Evolutionary conservation across 306 rosid genomes (phyloP), one percentile per base, ranked within the genome.

Genomic region (Astragalus membranaceus): DNA sequence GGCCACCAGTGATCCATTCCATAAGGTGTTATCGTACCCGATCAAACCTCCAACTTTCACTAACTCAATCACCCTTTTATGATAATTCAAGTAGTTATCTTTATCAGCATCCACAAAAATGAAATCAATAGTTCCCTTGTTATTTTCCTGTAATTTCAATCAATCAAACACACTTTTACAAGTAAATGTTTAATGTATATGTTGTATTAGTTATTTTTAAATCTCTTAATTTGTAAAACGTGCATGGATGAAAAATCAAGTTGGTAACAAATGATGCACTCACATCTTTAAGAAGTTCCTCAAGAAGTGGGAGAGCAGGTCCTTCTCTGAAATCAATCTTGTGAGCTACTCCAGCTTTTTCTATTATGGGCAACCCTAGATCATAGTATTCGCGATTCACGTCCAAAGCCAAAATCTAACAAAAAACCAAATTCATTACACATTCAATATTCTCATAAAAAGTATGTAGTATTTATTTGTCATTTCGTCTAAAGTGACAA

Each of bases 261-360:
- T 36, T 36, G 13, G 47, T 8, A 29, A 15, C 10, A 57, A 32
- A 36, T 54, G 10, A 15, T 15, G 26, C 14, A 64, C 81, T 2
- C 32, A 92, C 98, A n/a, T 92, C 90, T 75, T 78, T 70, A 5
- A 90, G 53, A 80, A 90, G 58, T 14, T 67, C 42, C 11, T 92
- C 96, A 14, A 92, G 96, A 53, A 80, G 69, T 1, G 93, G 93
- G 50, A 92, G 96, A 56, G 98, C 98, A 50, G 88, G 91, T 77
- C 96, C 98, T 81, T 88, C 96, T 77, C 82, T 88, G 70, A 92
- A 92, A 4, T 90, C 93, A 36, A 92, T 92, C 80, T 92, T 92
- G 75, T 92, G 88, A 64, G 84, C 86, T 37, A 90, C 87, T 6
- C 96, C 96, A 4, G 98, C 96, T 41, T 85, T 92, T 48, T 88